Conservation (phyloP, 2,329 filamentous ascomycete species). For the Seiridium cupressi region DNA sequence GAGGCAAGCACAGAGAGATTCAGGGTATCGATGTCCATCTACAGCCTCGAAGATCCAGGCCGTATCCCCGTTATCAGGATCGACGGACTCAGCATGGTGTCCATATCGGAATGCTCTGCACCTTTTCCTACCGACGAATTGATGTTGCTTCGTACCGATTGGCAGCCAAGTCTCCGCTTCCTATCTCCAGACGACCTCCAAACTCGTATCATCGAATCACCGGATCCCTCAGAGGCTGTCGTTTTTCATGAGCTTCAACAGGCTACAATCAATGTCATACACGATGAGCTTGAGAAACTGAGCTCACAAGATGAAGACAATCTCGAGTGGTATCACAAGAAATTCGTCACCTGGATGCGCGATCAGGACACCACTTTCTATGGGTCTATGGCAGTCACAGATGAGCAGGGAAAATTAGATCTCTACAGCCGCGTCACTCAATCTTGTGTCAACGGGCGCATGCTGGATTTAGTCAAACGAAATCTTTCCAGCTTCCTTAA, state of each 20-base stretch:
- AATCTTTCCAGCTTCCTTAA: not conserved
- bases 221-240: not conserved
- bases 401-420: not conserved
- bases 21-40: not conserved
- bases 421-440: not conserved
- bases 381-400: not conserved
- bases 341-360: constrained; percentile 3
- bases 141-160: not conserved
- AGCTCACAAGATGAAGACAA: not conserved
- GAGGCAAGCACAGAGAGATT: not conserved
- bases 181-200: not conserved
- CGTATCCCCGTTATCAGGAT: not conserved
- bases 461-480: constrained; percentile 1
- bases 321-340: constrained; percentile 1
- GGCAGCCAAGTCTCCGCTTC: not conserved
- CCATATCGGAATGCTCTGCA: not conserved
- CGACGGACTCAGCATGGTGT: constrained; percentile 1
- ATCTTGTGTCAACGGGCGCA: constrained; percentile 3
- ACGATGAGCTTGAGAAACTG: not conserved
- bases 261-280: constrained; percentile 5
- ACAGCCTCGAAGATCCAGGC: not conserved
- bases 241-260: constrained; percentile 2
- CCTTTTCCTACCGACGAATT: not conserved
- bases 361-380: not conserved
- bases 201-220: not conserved